Conservation (phyloP, 345 rosid species). For the Cardiospermum halicacabum region DNA sequence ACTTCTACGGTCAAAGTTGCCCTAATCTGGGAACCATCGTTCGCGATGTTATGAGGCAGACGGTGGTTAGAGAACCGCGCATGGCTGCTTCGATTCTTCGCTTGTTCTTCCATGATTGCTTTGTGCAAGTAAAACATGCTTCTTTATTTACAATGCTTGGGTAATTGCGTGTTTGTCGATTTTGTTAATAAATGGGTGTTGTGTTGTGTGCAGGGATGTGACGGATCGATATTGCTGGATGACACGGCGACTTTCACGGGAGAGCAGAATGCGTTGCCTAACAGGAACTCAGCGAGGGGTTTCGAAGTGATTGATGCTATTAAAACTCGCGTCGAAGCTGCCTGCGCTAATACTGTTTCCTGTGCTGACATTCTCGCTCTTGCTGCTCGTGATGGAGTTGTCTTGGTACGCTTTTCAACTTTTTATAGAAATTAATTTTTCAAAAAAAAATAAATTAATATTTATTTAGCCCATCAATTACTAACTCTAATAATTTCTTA, state of each 20-base stretch:
- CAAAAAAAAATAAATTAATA: too few relatives aligned
- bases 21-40: conserved; percentile 28
- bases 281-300: conserved; percentile 28
- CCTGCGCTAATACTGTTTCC: conserved; percentile 30
- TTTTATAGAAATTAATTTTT: neutral
- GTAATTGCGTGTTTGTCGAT: neutral
- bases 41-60: conserved; percentile 20
- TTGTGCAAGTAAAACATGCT: conserved; percentile 29
- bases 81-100: conserved; percentile 45
- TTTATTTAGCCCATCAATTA: too few relatives aligned
- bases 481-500: too few relatives aligned
- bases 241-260: conserved; percentile 31
- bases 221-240: conserved; percentile 34
- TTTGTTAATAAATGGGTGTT: neutral
- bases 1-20: conserved; percentile 33
- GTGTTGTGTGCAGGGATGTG: conserved; percentile 27
- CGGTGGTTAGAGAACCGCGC: conserved; percentile 28
- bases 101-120: conserved; percentile 52
- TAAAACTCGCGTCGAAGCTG: conserved; percentile 30
- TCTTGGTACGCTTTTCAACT: conserved; percentile 1
- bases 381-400: conserved; percentile 30
- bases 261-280: conserved; percentile 33
- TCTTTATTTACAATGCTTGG: too few relatives aligned
- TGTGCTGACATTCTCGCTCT: conserved; percentile 37
- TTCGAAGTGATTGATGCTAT: conserved; percentile 32